Conservation (phyloP, 768 basidiomycete species). For the Rhodosporidiobolus odoratus region DNA sequence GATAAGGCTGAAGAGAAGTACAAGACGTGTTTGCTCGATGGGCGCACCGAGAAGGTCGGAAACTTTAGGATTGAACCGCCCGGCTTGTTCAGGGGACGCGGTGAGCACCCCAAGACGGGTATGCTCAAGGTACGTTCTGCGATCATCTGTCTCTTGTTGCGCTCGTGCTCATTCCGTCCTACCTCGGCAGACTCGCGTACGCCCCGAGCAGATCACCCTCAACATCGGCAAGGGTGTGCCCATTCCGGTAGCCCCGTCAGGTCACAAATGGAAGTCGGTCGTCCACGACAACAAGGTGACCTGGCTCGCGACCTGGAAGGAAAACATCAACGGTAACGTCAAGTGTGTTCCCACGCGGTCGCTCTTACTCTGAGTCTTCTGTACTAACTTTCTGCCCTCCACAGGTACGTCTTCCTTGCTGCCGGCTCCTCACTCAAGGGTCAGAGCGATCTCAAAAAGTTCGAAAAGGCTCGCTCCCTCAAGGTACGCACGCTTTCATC, state of each 20-base stretch:
- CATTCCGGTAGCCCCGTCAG: conserved; percentile 79
- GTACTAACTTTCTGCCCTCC: conserved; percentile 45
- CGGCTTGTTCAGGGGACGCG: conserved; percentile 94
- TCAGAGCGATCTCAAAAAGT: conserved; percentile 94
- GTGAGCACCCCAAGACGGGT: conserved; percentile 97
- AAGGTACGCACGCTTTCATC: conserved; percentile 63
- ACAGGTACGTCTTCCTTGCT: conserved; percentile 96
- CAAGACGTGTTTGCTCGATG: conserved; percentile 79
- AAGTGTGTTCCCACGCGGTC: conserved; percentile 44
- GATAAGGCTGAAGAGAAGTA: conserved; percentile 81
- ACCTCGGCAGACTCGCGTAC: conserved; percentile 64
- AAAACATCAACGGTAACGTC: conserved; percentile 75
- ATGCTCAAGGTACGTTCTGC: conserved; percentile 69
- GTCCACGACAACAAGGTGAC: conserved; percentile 93
- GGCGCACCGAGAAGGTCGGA: conserved; percentile 94
- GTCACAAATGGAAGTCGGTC: conserved; percentile 83
- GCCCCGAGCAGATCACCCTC: conserved; percentile 89
- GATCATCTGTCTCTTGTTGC: not conserved
- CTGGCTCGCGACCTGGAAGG: conserved; percentile 98
- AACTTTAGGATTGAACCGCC: conserved; percentile 99
- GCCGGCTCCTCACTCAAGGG: conserved; percentile 97
- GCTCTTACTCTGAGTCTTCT: not conserved
- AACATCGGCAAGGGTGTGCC: conserved; percentile 77
- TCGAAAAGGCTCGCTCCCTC: conserved; percentile 93
- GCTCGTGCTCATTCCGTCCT: not conserved